Conservation (phyloP, 208 protist genomes). For the Trypanosoma caninum region DNA sequence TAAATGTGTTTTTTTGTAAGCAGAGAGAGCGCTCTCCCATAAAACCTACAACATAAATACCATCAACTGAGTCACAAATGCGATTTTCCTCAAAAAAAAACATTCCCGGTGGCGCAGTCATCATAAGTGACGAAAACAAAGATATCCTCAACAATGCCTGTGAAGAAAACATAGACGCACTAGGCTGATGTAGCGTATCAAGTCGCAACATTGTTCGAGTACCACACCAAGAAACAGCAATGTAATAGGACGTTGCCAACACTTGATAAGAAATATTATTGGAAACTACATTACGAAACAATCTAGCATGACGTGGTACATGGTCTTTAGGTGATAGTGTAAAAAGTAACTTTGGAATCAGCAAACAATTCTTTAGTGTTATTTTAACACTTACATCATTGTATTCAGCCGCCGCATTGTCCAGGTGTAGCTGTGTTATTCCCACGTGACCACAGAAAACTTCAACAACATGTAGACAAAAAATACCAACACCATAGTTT, state of each 20-base stretch:
- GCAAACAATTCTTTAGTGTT: slow-evolving; percentile 19
- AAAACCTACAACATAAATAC: slow-evolving; percentile 54
- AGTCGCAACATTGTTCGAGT: slow-evolving; percentile 58
- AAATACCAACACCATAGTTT: slow-evolving; percentile 46
- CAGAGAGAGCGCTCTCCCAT: slow-evolving; percentile 40
- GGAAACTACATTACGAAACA: slow-evolving; percentile 59
- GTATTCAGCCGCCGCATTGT: slow-evolving; percentile 37
- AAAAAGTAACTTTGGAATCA: slow-evolving; percentile 29
- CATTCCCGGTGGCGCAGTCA: slow-evolving; percentile 46
- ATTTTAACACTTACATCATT: slow-evolving; percentile 37
- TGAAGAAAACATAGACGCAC: slow-evolving; percentile 52
- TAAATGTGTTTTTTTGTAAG: slow-evolving; percentile 57
- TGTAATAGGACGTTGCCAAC: slow-evolving; percentile 63
- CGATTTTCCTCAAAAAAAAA: slow-evolving; percentile 70
- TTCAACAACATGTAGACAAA: slow-evolving; percentile 68
- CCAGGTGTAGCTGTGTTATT: slow-evolving; percentile 27
- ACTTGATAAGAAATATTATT: slow-evolving; percentile 47
- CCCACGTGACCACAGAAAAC: slow-evolving; percentile 36
- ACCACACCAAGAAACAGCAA: slow-evolving; percentile 41
- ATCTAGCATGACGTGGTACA: slow-evolving; percentile 42
- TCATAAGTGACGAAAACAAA: slow-evolving; percentile 49
- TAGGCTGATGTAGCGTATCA: slow-evolving; percentile 49
- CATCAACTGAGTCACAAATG: slow-evolving; percentile 37
- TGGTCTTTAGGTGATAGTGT: slow-evolving; percentile 24
- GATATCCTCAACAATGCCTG: slow-evolving; percentile 54